Conservation (phyloP, 495 filamentous ascomycete species). For the Aeminium ludgeri region DNA sequence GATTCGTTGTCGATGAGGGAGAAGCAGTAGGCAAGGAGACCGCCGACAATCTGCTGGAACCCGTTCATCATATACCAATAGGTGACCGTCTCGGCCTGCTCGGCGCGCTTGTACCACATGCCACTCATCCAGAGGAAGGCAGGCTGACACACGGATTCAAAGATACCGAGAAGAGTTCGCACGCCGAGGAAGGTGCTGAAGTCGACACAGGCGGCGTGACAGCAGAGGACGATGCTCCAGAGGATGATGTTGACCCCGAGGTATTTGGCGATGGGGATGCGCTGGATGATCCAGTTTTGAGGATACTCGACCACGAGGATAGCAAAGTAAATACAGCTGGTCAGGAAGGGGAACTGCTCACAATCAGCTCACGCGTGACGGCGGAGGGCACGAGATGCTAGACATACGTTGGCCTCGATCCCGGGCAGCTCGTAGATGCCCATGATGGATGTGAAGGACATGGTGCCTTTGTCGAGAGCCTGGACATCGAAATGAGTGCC, state of each 20-base stretch:
- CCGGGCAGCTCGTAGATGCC: conserved; percentile 7
- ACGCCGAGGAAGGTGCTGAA: conserved; percentile 10
- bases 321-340: conserved; percentile 37
- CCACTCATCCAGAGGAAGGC: conserved; percentile 11
- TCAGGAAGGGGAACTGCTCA: conserved; percentile 28
- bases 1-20: conserved; percentile 32
- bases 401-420: too few relatives aligned
- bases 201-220: conserved; percentile 11
- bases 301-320: conserved; percentile 38
- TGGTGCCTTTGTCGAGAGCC: conserved; percentile 19
- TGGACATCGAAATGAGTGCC: conserved; percentile 33
- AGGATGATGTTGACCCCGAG: conserved; percentile 8
- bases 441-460: conserved; percentile 17
- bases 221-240: conserved; percentile 14
- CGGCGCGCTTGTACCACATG: conserved; percentile 15
- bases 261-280: conserved; percentile 7
- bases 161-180: conserved; percentile 14
- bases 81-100: conserved; percentile 7
- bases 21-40: conserved; percentile 43
- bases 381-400: too few relatives aligned
- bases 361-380: too few relatives aligned
- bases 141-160: conserved; percentile 10
- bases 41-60: conserved; percentile 30
- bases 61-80: conserved; percentile 2
- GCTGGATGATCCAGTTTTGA: conserved; percentile 30